phyloP scores from a whole-genome alignment of 1,139 yeast genomes.

The Debaryomyces sp. region DNA sequence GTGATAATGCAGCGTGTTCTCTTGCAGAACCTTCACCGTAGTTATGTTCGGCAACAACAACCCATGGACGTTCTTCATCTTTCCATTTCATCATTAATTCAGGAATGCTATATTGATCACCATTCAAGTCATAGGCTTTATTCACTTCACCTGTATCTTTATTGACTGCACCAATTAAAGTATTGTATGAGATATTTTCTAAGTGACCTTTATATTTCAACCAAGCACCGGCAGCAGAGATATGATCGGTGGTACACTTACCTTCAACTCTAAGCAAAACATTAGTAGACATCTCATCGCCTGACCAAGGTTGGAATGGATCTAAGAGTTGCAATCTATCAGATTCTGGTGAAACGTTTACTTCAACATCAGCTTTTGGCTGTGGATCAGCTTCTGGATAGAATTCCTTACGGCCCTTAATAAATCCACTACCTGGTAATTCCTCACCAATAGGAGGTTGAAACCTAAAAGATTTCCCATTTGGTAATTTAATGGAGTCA shows the following conservation, averaged over 20 bases:
- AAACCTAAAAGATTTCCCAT: constrained; percentile 76
- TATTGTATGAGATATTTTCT: constrained; percentile 92
- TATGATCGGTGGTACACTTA: constrained; percentile 97
- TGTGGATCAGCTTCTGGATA: constrained; percentile 83
- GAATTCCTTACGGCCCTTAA: constrained; percentile 77
- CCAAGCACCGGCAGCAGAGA: constrained; percentile 99
- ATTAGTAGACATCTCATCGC: constrained; percentile 74
- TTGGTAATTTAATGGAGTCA: constrained; percentile 65
- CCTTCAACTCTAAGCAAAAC: constrained; percentile 92
- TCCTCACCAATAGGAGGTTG: constrained; percentile 81
- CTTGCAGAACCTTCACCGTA: constrained; percentile 99
- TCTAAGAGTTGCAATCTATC: constrained; percentile 76
- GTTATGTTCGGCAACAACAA: constrained; percentile 94
- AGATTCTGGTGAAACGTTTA: constrained; percentile 76
- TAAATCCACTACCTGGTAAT: constrained; percentile 79
- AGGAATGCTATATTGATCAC: constrained; percentile 80
- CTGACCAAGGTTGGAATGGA: constrained; percentile 86
- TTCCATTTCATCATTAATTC: constrained; percentile 97
- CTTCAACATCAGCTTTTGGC: constrained; percentile 68
- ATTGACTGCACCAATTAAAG: constrained; percentile 95
- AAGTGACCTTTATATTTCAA: constrained; percentile 96
- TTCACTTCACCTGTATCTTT: constrained; percentile 97
- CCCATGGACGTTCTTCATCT: constrained; percentile 82
- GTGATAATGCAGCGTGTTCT: constrained; percentile 97
- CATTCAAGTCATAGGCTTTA: constrained; percentile 85